Evolutionary conservation across 2,329 filamentous ascomycete species (phyloP).

Genomic region (Basipetospora chlamydospora): DNA sequence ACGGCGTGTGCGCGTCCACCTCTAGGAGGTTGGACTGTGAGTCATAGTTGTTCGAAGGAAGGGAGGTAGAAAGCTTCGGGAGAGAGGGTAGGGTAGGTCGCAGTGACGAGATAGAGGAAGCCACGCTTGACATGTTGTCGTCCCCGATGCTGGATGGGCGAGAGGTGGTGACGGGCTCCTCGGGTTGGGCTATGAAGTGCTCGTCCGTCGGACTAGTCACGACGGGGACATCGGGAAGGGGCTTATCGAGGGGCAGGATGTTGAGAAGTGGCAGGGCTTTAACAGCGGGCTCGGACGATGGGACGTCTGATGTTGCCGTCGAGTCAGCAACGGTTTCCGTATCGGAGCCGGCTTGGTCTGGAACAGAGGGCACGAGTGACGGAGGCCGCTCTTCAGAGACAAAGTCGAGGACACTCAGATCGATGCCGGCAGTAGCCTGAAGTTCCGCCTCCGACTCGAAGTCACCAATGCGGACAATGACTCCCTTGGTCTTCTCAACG

Average conservation of each 20-base stretch:
- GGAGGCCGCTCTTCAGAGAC: constrained; percentile 15
- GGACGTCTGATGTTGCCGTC: constrained; percentile 20
- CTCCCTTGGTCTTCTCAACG: constrained; percentile 68
- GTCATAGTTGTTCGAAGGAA: constrained; percentile 32
- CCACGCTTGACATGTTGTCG: constrained; percentile 25
- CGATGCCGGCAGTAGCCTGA: constrained; percentile 34
- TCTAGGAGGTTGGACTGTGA: constrained; percentile 33
- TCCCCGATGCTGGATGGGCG: constrained; percentile 28
- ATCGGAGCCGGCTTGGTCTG: constrained; percentile 20
- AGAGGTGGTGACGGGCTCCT: constrained; percentile 21
- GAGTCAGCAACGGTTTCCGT: constrained; percentile 24
- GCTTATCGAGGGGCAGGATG: constrained; percentile 45
- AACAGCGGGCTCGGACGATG: constrained; percentile 10
- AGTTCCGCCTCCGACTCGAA: constrained; percentile 70
- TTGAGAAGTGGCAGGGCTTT: constrained; percentile 16
- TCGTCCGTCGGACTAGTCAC: constrained; percentile 27
- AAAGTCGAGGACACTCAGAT: constrained; percentile 35
- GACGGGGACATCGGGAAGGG: constrained; percentile 50
- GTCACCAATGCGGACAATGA: constrained; percentile 80
- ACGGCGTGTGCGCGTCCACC: constrained; percentile 33
- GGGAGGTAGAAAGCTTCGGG: constrained; percentile 39
- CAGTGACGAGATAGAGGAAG: constrained; percentile 32
- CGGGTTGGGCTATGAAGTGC: constrained; percentile 3
- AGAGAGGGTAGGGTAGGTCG: constrained; percentile 38
- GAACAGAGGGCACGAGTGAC: constrained; percentile 17